Evolutionary conservation across 441 rosid genomes (phyloP), one percentile per base, ranked within the genome.

Genomic region (Jatropha multifida): DNA sequence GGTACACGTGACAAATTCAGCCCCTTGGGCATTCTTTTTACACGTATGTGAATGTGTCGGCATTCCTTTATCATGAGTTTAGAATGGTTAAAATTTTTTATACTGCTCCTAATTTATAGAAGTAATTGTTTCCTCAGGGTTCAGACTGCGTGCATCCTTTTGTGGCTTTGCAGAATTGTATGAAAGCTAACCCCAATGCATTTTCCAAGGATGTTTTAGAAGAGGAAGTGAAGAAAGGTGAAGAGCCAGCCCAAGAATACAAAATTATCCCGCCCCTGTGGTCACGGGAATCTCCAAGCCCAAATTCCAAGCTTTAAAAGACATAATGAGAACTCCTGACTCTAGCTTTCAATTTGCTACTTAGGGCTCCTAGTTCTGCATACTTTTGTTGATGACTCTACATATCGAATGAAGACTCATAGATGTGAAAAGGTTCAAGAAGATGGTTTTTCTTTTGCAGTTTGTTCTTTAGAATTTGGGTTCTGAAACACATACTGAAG

Each of bases 111-210:
- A 37, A 79, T 26, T 51, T 55, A 11, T 59, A 13, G 26, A 59
- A 56, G 9, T 69, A 44, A 61, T 40, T 15, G 55, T 17, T 46
- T 77, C 69, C 17, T 62, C 81, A 95, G 96, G 98, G 98, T 67
- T 89, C 98, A 54, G 96, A 95, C 73, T 93, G 99, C 38, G 89
- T 93, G 72, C 79, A 83, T 72, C 94, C 94, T 11, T 93, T 95
- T 63, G 86, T 95, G 61, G 93, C 97, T 46, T 84, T 95, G 84
- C 99, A 93, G 83, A 84, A 76, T 70, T 93, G 98, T 79, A 88
- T 95, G 61, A 92, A 92, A 84, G 87, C 80, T 5, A 88, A 93
- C 63, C 98, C 98, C 0, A 69, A 77, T 62, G 94, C 94, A 65
- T 95, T 93, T 81, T 83, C 95, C 3, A 86, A 86, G 78, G 88